Conservation (phyloP, 208 protist genomes). For the Trypanosoma mega region DNA sequence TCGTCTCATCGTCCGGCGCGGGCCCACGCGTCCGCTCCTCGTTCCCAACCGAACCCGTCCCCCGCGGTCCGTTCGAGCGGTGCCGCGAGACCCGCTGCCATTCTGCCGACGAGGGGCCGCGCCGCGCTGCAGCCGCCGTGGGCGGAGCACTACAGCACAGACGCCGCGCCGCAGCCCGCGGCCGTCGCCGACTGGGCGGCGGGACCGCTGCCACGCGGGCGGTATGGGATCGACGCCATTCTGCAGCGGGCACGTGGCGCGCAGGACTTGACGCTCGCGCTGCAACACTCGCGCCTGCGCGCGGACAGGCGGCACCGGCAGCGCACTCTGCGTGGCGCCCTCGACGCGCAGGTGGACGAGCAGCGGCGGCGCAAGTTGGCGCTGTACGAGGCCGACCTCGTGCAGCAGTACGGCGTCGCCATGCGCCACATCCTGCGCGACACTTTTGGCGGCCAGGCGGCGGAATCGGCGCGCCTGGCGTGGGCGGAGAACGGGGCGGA, state of each 20-base stretch:
- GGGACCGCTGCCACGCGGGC: slow-evolving; percentile 30
- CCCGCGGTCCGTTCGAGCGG: background rate
- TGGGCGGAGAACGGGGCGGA: background rate
- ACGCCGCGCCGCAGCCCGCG: slow-evolving; percentile 22
- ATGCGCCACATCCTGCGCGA: slow-evolving; percentile 49
- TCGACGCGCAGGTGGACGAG: slow-evolving; percentile 48
- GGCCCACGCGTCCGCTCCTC: no score
- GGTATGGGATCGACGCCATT: slow-evolving; percentile 47
- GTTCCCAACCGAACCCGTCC: no score
- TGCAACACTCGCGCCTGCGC: slow-evolving; percentile 38
- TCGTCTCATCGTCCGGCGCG: no score
- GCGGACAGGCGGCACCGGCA: slow-evolving; percentile 33
- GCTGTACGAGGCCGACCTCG: slow-evolving; percentile 58
- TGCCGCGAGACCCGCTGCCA: no score
- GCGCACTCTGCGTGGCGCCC: slow-evolving; percentile 22
- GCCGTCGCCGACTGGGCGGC: no score
- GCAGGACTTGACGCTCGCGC: slow-evolving; percentile 27
- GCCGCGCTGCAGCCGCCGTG: slow-evolving; percentile 7
- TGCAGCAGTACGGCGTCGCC: slow-evolving; percentile 46
- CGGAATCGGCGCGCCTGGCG: slow-evolving; percentile 21
- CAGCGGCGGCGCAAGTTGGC: slow-evolving; percentile 35
- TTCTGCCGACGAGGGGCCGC: no score
- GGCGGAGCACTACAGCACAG: slow-evolving; percentile 16
- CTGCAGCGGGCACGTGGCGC: slow-evolving; percentile 38
- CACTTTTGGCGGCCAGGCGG: slow-evolving; percentile 33